Base-by-base conservation (phyloP, 2,329 filamentous ascomycete species). In the Elsinoe ampelina region DNA sequence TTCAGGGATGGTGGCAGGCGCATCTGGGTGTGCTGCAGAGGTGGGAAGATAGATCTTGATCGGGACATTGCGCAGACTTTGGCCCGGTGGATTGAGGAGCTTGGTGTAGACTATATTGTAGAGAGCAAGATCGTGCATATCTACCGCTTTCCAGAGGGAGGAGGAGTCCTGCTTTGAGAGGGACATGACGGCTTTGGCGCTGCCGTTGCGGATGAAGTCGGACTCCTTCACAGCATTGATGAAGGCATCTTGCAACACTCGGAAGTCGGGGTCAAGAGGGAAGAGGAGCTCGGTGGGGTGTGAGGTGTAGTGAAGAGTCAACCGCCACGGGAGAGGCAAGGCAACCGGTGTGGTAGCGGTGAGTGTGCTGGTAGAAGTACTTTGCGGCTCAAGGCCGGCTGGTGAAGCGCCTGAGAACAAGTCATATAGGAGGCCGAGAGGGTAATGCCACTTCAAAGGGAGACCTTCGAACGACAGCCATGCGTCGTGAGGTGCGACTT, bases 161-260 rank as follows among this genome's bases (percentile, higher is more conserved):
- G 84, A 88, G 12, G 88, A 93, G 68, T 95, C 84, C 45, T 87
- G 83, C 68, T 90, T 91, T 59, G 86, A 89, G 65, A 96, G 75
- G 55, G 84, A 85, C 89, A 95, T 95, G 66, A 95, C 91, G 59
- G 87, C 85, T 68, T 92, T 90, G 13, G 89, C 89, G 55, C 87
- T 93, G 43, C 90, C 89, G 63, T 93, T 92, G 54, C 91, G 82
- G 52, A 95, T 76, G 63, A 90, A 95, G 71, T 95, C 90, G 30
- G 91, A 90, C 66, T 87, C 84, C 67, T 87, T 87, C 60, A 87
- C 83, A 54, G 77, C 82, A 62, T 87, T 86, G 55, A 85, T 82
- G 65, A 81, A 87, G 0, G 82, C 76, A 66, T 87, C 84, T 59
- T 83, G 80, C 66, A 84, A 73, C 2, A 79, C 74, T 63, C 76